Evolutionary conservation across 2,329 filamentous ascomycete species (phyloP).

Genomic region (Xylaria digitata): DNA sequence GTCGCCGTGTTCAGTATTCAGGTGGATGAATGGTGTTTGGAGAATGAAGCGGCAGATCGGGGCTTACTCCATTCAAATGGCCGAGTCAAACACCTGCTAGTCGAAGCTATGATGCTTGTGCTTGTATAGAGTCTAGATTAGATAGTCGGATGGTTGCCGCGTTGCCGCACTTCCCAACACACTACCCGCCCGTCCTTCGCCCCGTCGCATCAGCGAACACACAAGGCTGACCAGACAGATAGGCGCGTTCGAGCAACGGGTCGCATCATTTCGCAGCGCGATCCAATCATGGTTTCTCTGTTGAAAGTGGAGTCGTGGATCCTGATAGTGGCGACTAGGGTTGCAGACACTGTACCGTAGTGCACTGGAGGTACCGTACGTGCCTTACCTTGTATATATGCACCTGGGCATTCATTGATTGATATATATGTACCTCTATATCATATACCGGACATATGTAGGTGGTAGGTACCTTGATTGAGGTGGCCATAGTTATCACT

Average conservation of each 20-base stretch:
- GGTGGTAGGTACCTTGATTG: too few relatives aligned
- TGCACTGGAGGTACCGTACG: too few relatives aligned
- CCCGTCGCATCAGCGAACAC: conserved; percentile 30
- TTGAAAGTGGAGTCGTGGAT: conserved; percentile 25
- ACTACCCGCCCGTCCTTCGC: conserved; percentile 16
- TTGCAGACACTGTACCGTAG: not conserved
- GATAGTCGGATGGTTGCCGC: not conserved
- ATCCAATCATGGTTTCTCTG: conserved; percentile 21
- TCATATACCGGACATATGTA: too few relatives aligned
- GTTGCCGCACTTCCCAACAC: conserved; percentile 21
- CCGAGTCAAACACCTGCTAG: conserved; percentile 3
- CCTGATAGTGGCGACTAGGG: not conserved
- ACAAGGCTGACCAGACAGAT: conserved; percentile 37
- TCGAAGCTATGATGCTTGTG: conserved; percentile 26
- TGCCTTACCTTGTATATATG: too few relatives aligned
- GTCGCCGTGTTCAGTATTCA: too few relatives aligned
- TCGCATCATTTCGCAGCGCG: conserved; percentile 19
- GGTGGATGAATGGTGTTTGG: not conserved
- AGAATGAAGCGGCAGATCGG: not conserved
- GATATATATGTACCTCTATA: too few relatives aligned
- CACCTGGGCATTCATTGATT: too few relatives aligned
- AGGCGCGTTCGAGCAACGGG: conserved; percentile 2
- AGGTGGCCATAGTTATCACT: too few relatives aligned
- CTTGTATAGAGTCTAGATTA: not conserved
- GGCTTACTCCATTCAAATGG: conserved; percentile 15